Evolutionary conservation across 2,329 filamentous ascomycete species (phyloP).

Genomic region (Calonectria fujianensis): DNA sequence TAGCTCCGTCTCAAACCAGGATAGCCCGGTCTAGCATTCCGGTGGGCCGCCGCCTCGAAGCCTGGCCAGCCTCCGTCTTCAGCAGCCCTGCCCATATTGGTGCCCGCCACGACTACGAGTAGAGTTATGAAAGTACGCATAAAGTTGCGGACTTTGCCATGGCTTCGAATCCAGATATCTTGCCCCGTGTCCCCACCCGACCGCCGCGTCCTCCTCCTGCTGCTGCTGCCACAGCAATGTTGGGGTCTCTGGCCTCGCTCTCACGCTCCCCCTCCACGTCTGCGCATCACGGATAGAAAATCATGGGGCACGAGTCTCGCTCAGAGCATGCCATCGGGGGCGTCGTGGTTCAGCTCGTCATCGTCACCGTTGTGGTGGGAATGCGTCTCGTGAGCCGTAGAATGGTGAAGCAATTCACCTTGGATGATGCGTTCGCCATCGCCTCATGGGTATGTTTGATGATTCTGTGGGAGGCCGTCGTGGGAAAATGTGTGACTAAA

Average conservation of each 20-base stretch:
- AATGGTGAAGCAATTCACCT: background rate
- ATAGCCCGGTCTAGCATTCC: conserved; percentile 21
- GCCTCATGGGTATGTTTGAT: conserved; percentile 31
- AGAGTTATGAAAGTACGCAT: conserved; percentile 5
- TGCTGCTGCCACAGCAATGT: background rate
- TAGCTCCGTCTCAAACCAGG: conserved; percentile 13
- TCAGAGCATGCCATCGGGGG: conserved; percentile 11
- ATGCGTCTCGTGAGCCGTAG: conserved; percentile 43
- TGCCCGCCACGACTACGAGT: background rate
- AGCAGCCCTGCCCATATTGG: conserved; percentile 15
- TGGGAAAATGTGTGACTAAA: background rate
- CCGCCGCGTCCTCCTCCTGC: background rate
- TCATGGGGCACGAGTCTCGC: background rate
- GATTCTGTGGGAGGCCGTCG: background rate
- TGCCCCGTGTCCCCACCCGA: conserved; percentile 3
- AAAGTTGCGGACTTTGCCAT: conserved; percentile 12
- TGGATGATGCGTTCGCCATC: conserved; percentile 43
- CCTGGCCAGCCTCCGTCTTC: background rate
- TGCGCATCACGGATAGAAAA: conserved; percentile 8
- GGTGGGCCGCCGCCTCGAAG: conserved; percentile 2
- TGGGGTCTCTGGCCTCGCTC: background rate
- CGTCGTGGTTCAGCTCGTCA: background rate
- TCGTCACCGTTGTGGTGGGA: conserved; percentile 30
- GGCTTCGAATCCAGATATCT: conserved; percentile 7
- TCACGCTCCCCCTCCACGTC: background rate